Base-by-base conservation (phyloP, 208 protist species). In the Crithidia mellificae region DNA sequence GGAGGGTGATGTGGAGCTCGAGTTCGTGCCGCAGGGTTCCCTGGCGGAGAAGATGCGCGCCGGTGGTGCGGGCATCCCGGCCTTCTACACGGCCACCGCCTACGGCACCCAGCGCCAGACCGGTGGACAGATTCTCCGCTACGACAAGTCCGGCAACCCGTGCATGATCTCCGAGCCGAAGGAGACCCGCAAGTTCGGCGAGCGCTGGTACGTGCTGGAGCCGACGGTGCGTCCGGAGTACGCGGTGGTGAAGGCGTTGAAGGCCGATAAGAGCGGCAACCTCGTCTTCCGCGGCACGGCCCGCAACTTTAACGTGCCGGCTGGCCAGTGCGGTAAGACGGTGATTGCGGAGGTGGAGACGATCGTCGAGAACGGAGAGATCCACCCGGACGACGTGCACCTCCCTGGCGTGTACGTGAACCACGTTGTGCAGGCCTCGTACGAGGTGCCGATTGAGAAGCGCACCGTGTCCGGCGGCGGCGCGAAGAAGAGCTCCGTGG, bases 41-140 rank as follows among this genome's bases (percentile, higher is more conserved):
- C 85, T 99, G 9, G 97, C 97, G 30, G 98, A 99, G 76, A 67
- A 87, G 38, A 80, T 98, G 65, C 86, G 98, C 43, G 95, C 97
- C 6, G 98, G 88, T 61, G 98, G 97, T 59, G 97, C 97, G 1
- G 98, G 98, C 64, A 97, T 99, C 30, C 97, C 98, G 8, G 98
- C 97, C 22, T 99, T 99, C 74, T 99, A 97, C 91, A 99, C 98
- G 19, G 83, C 90, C 6, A 98, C 96, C 6, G 97, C 78, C 55
- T 96, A 93, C 63, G 98, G 97, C 24, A 99, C 98, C 19, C 78
- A 90, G 63, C 77, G 92, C 52, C 81, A 96, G 78, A 85, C 85
- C 36, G 92, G 90, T 41, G 92, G 93, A 2, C 94, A 98, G 68
- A 94, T 96, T 19, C 90, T 98, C 50, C 97, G 95, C 67, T 98